A percentile compares a stretch with the other conserved stretches of the same genome.
Evolutionary conservation across 352 stramenopile genomes (phyloP).

Genomic region (Pythium scleroteichum): DNA sequence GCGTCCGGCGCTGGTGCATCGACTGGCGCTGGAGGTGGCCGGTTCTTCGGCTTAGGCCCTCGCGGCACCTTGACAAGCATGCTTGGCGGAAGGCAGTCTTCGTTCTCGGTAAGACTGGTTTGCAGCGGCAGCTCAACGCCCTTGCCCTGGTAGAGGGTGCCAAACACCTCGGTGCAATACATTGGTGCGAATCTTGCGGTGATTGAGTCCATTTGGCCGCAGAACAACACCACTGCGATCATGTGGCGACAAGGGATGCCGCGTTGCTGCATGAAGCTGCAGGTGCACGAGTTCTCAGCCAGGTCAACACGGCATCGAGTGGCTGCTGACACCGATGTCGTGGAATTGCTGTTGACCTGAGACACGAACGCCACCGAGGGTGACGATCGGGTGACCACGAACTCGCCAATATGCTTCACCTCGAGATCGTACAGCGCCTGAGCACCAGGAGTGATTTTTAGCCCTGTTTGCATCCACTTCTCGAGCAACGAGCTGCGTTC

Average conservation of each 20-base stretch:
- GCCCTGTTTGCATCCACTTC: constrained; percentile 43
- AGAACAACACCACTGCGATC: constrained; percentile 58
- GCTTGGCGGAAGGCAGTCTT: constrained; percentile 10
- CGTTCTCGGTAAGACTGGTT: constrained; percentile 25
- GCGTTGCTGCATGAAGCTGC: constrained; percentile 57
- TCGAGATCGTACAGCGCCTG: constrained; percentile 57
- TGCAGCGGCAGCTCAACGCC: constrained; percentile 49
- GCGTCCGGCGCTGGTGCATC: no score
- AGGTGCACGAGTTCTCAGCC: constrained; percentile 44
- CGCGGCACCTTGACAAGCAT: constrained; percentile 5
- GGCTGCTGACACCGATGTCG: constrained; percentile 22
- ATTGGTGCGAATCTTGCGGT: constrained; percentile 40
- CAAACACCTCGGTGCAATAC: constrained; percentile 50
- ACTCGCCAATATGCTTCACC: constrained; percentile 47
- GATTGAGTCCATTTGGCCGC: constrained; percentile 48
- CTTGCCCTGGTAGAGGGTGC: constrained; percentile 36
- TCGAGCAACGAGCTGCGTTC: constrained; percentile 37
- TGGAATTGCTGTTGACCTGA: constrained; percentile 39
- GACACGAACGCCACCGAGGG: constrained; percentile 57
- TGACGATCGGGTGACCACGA: constrained; percentile 52
- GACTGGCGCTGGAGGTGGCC: not conserved
- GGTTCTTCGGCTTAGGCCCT: constrained; percentile 9
- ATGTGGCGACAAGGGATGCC: constrained; percentile 62
- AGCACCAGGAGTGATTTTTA: constrained; percentile 44
- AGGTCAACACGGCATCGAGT: constrained; percentile 41